These are phyloP conservation scores for Lepidium africanum DNA, from an alignment of 345 rosid genomes.

Conservation along the genomic window DNA sequence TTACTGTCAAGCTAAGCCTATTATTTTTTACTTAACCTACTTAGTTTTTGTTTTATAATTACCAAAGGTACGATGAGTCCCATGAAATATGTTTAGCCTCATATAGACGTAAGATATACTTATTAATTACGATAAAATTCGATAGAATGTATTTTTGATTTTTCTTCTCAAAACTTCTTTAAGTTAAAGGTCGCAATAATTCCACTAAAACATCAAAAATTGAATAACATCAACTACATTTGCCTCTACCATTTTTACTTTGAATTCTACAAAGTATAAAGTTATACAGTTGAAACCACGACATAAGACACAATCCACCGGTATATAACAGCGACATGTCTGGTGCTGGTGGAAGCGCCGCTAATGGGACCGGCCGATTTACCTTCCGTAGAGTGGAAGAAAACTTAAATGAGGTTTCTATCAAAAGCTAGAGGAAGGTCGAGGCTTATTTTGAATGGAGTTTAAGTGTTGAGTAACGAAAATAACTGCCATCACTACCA, in stretches of 20 bases:
- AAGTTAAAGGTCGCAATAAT: conserved; percentile 3
- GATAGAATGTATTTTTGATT: background rate
- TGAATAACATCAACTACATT: conserved; percentile 6
- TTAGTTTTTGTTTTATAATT: background rate
- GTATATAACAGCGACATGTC: background rate
- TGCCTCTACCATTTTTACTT: background rate
- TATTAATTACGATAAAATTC: background rate
- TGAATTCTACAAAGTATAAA: conserved; percentile 7
- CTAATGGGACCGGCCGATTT: background rate
- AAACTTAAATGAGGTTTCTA: conserved; percentile 3
- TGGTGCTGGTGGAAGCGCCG: background rate
- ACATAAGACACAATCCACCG: background rate
- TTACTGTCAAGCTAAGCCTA: conserved; percentile 24
- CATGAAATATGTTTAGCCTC: background rate
- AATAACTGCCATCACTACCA: conserved; percentile 88
- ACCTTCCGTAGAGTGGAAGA: background rate
- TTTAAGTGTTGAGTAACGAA: conserved; percentile 82
- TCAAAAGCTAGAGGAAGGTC: conserved; percentile 47
- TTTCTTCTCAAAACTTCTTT: background rate
- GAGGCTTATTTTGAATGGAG: conserved; percentile 76
- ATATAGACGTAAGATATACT: background rate
- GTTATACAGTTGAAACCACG: conserved; percentile 12
- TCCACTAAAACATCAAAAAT: conserved; percentile 1
- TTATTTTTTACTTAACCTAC: conserved; percentile 5
- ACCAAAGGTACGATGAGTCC: conserved; percentile 3